phyloP scores from a whole-genome alignment of 257 asterid species.

The Dorcoceras hygrometricum region DNA sequence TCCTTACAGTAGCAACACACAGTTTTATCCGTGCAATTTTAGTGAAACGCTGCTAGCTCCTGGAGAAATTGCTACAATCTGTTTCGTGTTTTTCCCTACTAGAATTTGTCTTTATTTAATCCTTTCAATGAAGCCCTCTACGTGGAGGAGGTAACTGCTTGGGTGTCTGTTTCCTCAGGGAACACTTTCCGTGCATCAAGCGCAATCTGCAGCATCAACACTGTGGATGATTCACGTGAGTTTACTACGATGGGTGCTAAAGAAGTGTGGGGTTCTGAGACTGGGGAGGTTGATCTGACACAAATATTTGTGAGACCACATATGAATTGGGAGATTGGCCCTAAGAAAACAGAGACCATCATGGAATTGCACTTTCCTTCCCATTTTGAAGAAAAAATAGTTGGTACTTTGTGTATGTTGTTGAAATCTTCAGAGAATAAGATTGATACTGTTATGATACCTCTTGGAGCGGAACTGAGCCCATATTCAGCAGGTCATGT shows the following conservation, averaged over 20 bases:
- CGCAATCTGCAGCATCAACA: constrained; percentile 42
- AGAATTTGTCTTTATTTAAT: constrained; percentile 66
- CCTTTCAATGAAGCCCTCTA: constrained; percentile 68
- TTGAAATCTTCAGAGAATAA: constrained; percentile 49
- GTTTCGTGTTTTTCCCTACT: constrained; percentile 65
- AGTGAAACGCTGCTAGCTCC: constrained; percentile 65
- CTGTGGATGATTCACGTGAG: constrained; percentile 31
- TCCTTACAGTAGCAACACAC: constrained; percentile 68
- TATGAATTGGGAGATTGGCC: constrained; percentile 66
- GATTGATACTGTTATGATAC: constrained; percentile 57
- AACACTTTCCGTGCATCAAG: constrained; percentile 39
- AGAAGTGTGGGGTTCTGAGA: constrained; percentile 50
- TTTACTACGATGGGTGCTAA: constrained; percentile 27
- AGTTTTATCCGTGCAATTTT: constrained; percentile 75
- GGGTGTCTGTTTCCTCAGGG: constrained; percentile 59
- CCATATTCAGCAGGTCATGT: constrained; percentile 29
- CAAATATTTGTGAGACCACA: constrained; percentile 56
- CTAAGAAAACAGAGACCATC: constrained; percentile 51
- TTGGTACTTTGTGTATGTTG: constrained; percentile 61
- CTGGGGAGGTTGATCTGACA: constrained; percentile 41
- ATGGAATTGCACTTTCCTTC: constrained; percentile 63
- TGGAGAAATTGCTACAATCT: constrained; percentile 60
- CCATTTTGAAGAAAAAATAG: constrained; percentile 50
- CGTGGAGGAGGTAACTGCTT: constrained; percentile 72
- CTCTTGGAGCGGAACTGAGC: constrained; percentile 63